Evolutionary conservation across 2,329 filamentous ascomycete genomes (phyloP), one percentile per base, ranked within the genome.

Genomic region (Colletotrichum sp.): DNA sequence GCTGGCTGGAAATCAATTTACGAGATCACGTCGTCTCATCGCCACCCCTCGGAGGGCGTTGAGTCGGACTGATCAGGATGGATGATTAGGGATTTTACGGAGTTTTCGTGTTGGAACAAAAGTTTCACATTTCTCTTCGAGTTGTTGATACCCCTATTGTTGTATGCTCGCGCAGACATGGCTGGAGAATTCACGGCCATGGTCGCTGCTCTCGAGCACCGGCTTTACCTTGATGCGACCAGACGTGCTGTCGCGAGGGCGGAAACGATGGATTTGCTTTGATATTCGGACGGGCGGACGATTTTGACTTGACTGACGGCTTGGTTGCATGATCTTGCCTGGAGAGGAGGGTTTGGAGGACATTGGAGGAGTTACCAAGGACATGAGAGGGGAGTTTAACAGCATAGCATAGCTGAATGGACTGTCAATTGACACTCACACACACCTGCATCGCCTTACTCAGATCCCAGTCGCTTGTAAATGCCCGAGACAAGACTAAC

Each of bases 61-160:
- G 25, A 25, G 55, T 22, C 30, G 52, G 52, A 55, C 57, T 34
- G 68, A 68, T 76, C 64, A 57, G 55, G 63, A 75, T 36, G 75
- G 67, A 71, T 70, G 75, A 69, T 72, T 52, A 62, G 69, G 73
- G 76, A 22, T 65, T 69, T 77, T 75, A 61, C 62, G 71, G 75
- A 67, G 71, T 75, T 75, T 71, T 71, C 62, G 62, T 71, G 76
- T 59, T 70, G 73, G 73, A 77, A 74, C 36, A 77, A 77, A 75
- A 77, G 62, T 70, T 77, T 75, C 74, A 77, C 62, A 68, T 77
- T 49, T 73, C 65, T 73, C 69, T 74, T 77, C 74, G 74, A 77
- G 70, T 77, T 77, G 74, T 77, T 77, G 76, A 77, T 77, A 77
- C 76, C 73, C 73, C 74, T 77, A 77, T 74, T 77, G 69, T 73